Evolutionary conservation across 2,329 filamentous ascomycete genomes (phyloP).

Genomic region (Claviceps quebecensis): DNA sequence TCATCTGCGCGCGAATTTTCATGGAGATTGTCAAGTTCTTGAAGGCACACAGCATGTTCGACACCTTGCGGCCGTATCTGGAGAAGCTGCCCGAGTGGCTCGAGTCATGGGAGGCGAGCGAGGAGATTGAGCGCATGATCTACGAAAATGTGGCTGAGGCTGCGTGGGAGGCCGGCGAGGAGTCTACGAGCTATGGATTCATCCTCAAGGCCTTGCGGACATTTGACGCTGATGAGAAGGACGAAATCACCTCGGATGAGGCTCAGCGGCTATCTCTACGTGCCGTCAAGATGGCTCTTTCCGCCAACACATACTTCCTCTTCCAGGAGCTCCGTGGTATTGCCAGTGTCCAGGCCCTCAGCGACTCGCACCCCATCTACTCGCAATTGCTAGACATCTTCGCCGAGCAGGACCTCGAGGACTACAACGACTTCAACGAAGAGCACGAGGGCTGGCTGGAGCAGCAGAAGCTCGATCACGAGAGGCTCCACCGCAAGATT

Average conservation of each 20-base stretch:
- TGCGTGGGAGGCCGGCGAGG: constrained; percentile 64
- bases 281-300: constrained; percentile 39
- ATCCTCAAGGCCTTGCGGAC: constrained; percentile 47
- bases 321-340: constrained; percentile 74
- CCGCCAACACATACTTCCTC: constrained; percentile 44
- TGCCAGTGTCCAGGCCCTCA: constrained; percentile 71
- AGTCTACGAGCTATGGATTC: constrained; percentile 54
- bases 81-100: constrained; percentile 75
- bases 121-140: constrained; percentile 72
- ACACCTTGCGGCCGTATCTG: constrained; percentile 70
- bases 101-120: constrained; percentile 64
- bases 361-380: constrained; percentile 69
- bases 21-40: constrained; percentile 78
- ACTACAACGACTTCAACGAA: constrained; percentile 90
- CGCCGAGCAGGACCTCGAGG: constrained; percentile 82
- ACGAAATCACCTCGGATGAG: constrained; percentile 43
- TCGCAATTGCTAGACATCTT: constrained; percentile 93
- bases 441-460: constrained; percentile 80
- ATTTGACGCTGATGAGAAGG: constrained; percentile 41
- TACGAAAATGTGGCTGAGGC: constrained; percentile 72
- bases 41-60: constrained; percentile 61
- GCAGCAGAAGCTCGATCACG: constrained; percentile 56
- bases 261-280: constrained; percentile 46
- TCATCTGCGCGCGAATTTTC: constrained; percentile 80
- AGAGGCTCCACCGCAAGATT: constrained; percentile 82